Evolutionary conservation across 805 yeast species (phyloP).

Genomic region (Candida xiaguanensis): DNA sequence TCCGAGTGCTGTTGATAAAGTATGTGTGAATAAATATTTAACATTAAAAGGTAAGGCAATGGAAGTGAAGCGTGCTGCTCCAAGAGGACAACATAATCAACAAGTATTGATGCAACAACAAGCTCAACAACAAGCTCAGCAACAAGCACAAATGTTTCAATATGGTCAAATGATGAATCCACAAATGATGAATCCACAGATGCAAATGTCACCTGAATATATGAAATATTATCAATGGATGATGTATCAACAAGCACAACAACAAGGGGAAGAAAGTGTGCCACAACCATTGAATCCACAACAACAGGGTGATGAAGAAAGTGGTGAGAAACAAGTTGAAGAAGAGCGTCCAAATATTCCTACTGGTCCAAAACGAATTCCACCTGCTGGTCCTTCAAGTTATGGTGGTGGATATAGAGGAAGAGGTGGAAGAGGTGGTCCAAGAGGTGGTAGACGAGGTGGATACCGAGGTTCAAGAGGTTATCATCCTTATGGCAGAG

Average conservation of each 20-base stretch:
- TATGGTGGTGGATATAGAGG: constrained; percentile 19
- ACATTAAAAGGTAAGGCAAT: constrained; percentile 81
- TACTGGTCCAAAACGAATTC: constrained; percentile 48
- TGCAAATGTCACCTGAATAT: constrained; percentile 59
- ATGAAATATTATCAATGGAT: constrained; percentile 64
- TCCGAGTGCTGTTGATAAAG: constrained; percentile 89
- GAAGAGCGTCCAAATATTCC: constrained; percentile 35
- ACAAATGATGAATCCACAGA: too few relatives aligned
- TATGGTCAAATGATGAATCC: constrained; percentile 35
- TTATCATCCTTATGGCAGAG: constrained; percentile 44
- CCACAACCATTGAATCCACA: constrained; percentile 44
- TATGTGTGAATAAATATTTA: constrained; percentile 75
- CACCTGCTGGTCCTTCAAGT: constrained; percentile 32
- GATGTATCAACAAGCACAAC: constrained; percentile 46
- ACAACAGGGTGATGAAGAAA: constrained; percentile 26
- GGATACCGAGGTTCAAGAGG: constrained; percentile 30
- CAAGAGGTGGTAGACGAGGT: constrained; percentile 32
- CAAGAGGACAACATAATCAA: constrained; percentile 64
- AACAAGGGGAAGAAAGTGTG: constrained; percentile 25
- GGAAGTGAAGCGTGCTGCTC: constrained; percentile 83
- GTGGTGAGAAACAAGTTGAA: constrained; percentile 12
- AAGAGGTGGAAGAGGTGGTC: constrained; percentile 24
- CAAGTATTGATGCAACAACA: constrained; percentile 32
- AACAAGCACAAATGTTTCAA: constrained; percentile 16
- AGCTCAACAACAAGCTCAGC: constrained; percentile 26